These are phyloP conservation scores for Apiospora saccharicola DNA, from an alignment of 2,329 filamentous ascomycete species.

Conservation along the genomic window DNA sequence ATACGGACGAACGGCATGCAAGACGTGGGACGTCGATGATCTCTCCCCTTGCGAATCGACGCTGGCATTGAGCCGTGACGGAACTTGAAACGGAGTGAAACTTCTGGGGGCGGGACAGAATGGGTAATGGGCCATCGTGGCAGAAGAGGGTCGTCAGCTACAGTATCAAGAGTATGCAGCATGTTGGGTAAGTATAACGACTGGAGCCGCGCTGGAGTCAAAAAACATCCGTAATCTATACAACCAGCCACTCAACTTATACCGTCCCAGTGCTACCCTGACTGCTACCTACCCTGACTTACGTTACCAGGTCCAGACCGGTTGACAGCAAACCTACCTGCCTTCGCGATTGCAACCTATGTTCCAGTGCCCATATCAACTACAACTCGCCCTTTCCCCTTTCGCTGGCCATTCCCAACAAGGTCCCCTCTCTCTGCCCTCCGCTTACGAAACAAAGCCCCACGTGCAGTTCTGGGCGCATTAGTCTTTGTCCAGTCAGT, in stretches of 20 bases:
- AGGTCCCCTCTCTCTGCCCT: slow-evolving; percentile 1
- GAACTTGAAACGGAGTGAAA: slow-evolving; percentile 20
- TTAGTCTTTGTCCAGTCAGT: slow-evolving; percentile 2
- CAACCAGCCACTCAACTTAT: slow-evolving; percentile 19
- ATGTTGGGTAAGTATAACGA: neutral
- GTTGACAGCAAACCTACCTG: neutral
- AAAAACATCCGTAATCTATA: neutral
- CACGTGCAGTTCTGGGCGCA: slow-evolving; percentile 9
- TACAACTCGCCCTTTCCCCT: neutral
- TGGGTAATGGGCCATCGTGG: neutral
- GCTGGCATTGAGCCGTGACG: slow-evolving; percentile 3
- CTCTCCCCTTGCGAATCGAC: neutral
- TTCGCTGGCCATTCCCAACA: neutral
- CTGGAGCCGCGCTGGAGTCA: neutral
- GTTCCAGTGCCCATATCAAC: neutral
- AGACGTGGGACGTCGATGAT: slow-evolving; percentile 2
- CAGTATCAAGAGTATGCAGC: slow-evolving; percentile 4
- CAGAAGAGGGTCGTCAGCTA: slow-evolving; percentile 10
- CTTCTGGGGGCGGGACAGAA: slow-evolving; percentile 13
- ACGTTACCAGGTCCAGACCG: neutral
- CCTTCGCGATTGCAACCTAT: neutral
- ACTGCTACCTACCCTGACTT: neutral
- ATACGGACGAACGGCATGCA: slow-evolving; percentile 12
- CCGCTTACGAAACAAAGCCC: slow-evolving; percentile 5
- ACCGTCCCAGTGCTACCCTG: slow-evolving; percentile 10